Conservation (phyloP, 2,329 filamentous ascomycete genomes). For the Monosporascus ibericus region DNA sequence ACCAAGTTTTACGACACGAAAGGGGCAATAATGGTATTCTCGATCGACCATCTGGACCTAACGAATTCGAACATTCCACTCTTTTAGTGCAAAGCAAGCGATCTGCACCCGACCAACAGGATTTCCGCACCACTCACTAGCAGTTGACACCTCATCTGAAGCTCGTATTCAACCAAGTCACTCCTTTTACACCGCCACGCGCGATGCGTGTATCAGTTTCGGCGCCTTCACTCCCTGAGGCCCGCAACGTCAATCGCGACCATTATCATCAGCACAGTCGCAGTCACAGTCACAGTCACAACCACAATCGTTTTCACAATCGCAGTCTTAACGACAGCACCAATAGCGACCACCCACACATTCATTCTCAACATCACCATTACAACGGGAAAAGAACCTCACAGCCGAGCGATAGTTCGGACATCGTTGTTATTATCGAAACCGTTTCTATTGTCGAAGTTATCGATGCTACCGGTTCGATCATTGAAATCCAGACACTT, state of each 20-base stretch:
- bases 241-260: conserved; percentile 29
- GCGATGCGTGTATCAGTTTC: conserved; percentile 39
- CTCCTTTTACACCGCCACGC: conserved; percentile 30
- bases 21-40: not conserved
- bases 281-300: conserved; percentile 18
- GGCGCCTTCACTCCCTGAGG: conserved; percentile 45
- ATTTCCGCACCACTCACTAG: conserved; percentile 1
- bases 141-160: conserved; percentile 18
- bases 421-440: conserved; percentile 41
- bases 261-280: conserved; percentile 27
- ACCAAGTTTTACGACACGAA: too few relatives aligned
- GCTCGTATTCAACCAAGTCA: conserved; percentile 25
- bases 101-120: conserved; percentile 13
- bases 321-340: conserved; percentile 23
- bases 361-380: conserved; percentile 18
- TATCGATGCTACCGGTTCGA: conserved; percentile 41
- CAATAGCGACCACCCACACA: conserved; percentile 18
- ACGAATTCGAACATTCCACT: not conserved
- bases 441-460: conserved; percentile 50
- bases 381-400: conserved; percentile 4
- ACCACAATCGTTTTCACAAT: conserved; percentile 18
- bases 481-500: conserved; percentile 38
- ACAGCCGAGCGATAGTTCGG: conserved; percentile 18
- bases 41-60: not conserved
- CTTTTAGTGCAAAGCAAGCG: conserved; percentile 10